These are phyloP conservation scores for Plasmodium gallinaceum DNA, from an alignment of 169 alveolate species.

Conservation along the genomic window DNA sequence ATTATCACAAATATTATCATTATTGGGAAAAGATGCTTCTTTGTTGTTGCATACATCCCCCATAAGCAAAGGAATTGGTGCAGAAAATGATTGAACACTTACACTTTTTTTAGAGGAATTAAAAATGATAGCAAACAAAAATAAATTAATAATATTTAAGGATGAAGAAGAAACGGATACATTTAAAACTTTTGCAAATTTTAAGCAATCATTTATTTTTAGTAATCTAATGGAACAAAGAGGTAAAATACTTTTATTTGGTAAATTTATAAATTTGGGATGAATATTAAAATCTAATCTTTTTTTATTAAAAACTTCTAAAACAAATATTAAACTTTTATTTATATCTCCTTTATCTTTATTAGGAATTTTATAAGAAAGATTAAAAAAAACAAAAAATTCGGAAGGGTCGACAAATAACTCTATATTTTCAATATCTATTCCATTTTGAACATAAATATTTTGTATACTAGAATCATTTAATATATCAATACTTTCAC, in stretches of 20 bases:
- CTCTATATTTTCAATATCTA: conserved; percentile 38
- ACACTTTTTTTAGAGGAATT: conserved; percentile 48
- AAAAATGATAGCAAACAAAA: conserved; percentile 52
- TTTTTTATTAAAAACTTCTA: conserved; percentile 66
- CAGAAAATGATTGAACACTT: conserved; percentile 73
- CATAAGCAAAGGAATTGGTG: conserved; percentile 67
- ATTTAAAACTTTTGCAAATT: conserved; percentile 64
- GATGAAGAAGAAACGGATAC: conserved; percentile 62
- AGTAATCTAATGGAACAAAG: conserved; percentile 58
- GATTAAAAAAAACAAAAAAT: conserved; percentile 60
- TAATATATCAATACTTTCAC: conserved; percentile 49
- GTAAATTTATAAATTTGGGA: conserved; percentile 35
- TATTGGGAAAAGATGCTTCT: not conserved
- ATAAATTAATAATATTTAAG: conserved; percentile 65
- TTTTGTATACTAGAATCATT: conserved; percentile 26
- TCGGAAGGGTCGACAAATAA: conserved; percentile 74
- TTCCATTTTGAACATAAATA: conserved; percentile 26
- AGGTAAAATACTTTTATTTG: conserved; percentile 32
- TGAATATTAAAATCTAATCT: conserved; percentile 65
- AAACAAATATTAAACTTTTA: conserved; percentile 44
- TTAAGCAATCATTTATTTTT: conserved; percentile 27
- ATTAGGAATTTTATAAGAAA: conserved; percentile 13
- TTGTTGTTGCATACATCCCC: conserved; percentile 38
- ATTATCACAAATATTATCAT: not conserved
- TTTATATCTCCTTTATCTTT: not conserved